Conservation (phyloP, 2,329 filamentous ascomycete species). For the Diaporthe ilicicola region DNA sequence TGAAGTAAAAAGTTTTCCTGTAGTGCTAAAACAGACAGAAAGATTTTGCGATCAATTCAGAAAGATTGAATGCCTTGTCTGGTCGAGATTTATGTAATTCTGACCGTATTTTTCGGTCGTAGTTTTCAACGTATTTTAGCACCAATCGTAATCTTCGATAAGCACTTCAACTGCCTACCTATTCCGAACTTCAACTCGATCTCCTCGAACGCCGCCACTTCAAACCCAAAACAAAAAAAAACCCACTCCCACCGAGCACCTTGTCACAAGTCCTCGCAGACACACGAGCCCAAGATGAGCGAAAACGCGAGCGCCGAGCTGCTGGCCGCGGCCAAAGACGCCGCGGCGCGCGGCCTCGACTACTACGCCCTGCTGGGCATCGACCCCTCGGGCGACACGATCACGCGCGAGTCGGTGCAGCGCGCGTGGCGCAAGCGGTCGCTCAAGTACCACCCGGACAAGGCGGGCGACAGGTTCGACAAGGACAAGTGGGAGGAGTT, state of each 20-base stretch:
- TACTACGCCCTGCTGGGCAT: conserved; percentile 82
- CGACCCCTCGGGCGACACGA: conserved; percentile 61
- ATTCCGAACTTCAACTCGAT: neutral
- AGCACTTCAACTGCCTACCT: neutral
- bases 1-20: neutral
- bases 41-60: too few species aligned
- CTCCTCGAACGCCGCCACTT: neutral
- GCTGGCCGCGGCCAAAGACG: conserved; percentile 62
- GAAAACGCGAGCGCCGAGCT: conserved; percentile 53
- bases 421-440: conserved; percentile 86
- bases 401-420: conserved; percentile 68
- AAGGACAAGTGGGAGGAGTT: conserved; percentile 85
- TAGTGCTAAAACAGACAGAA: neutral
- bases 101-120: neutral
- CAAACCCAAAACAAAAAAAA: neutral
- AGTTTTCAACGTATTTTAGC: neutral
- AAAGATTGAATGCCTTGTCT: neutral
- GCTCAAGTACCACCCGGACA: conserved; percentile 94
- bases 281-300: conserved; percentile 21
- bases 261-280: neutral
- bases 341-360: conserved; percentile 71
- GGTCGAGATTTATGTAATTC: neutral
- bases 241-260: neutral
- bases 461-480: conserved; percentile 78
- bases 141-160: conserved; percentile 10